Percentiles rank a stretch among this genome's conserved stretches.
phyloP scores from a whole-genome alignment of 768 basidiomycete species.

The Rubroboletus pulcherrimus region DNA sequence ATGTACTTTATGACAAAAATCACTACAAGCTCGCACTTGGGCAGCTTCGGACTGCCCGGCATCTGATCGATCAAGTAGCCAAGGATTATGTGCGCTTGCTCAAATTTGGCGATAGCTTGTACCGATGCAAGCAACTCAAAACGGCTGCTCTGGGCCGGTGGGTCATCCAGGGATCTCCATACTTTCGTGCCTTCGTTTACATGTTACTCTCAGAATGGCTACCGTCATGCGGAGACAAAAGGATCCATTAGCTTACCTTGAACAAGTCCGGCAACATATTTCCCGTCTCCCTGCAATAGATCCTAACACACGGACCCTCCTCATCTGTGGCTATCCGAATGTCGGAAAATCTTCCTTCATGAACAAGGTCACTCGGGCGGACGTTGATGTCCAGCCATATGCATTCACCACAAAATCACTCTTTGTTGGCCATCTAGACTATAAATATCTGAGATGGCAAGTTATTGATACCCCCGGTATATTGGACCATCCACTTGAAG shows the following conservation, averaged over 20 bases:
- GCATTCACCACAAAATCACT: slow-evolving; percentile 99
- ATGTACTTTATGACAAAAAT: slow-evolving; percentile 99
- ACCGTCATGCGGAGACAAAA: slow-evolving; percentile 99
- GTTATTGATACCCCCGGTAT: slow-evolving; percentile 99
- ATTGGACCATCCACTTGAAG: slow-evolving; percentile 95
- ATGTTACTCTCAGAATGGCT: slow-evolving; percentile 69
- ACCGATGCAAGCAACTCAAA: slow-evolving; percentile 98
- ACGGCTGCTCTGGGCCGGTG: slow-evolving; percentile 94
- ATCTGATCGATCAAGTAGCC: slow-evolving; percentile 94
- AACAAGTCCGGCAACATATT: slow-evolving; percentile 99
- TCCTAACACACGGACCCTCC: slow-evolving; percentile 94
- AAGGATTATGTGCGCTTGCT: slow-evolving; percentile 96
- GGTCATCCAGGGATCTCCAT: slow-evolving; percentile 28
- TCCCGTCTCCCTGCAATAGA: slow-evolving; percentile 98
- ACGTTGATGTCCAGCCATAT: slow-evolving; percentile 99
- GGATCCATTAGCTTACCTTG: slow-evolving; percentile 95
- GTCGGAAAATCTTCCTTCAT: slow-evolving; percentile 99
- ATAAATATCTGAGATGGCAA: slow-evolving; percentile 99
- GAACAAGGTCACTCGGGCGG: slow-evolving; percentile 98
- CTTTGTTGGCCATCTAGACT: slow-evolving; percentile 97
- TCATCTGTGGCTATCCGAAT: slow-evolving; percentile 98
- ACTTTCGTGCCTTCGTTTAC: not conserved
- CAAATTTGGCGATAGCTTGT: slow-evolving; percentile 97
- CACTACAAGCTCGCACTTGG: slow-evolving; percentile 99
- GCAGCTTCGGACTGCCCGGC: slow-evolving; percentile 91